These are phyloP conservation scores for Aspergillus uvarum DNA, from an alignment of 2,329 filamentous ascomycete species.

Conservation along the genomic window DNA sequence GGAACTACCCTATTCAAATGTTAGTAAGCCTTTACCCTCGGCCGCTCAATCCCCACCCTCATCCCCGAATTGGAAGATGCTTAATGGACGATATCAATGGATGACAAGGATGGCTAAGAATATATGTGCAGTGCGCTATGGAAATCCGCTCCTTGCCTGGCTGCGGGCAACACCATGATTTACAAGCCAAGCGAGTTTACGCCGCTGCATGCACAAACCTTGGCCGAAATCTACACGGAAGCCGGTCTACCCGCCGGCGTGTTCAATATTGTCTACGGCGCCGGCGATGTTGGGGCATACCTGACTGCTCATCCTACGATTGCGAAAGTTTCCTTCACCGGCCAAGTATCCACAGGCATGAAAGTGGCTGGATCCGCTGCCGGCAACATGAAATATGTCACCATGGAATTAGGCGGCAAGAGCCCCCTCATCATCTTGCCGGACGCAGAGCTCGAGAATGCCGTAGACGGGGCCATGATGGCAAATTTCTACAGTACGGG, in stretches of 20 bases:
- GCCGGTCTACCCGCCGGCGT: conserved; percentile 78
- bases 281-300: conserved; percentile 72
- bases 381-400: conserved; percentile 82
- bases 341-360: conserved; percentile 77
- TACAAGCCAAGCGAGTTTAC: conserved; percentile 90
- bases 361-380: conserved; percentile 77
- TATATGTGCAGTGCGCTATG: conserved; percentile 61
- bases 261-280: conserved; percentile 84
- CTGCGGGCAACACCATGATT: conserved; percentile 85
- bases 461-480: conserved; percentile 89
- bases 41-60: background rate
- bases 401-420: conserved; percentile 90
- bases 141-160: conserved; percentile 83
- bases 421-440: conserved; percentile 77
- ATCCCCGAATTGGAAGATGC: no score
- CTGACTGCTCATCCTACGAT: conserved; percentile 70
- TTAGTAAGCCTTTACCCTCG: conserved; percentile 22
- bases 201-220: conserved; percentile 72
- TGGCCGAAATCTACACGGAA: conserved; percentile 74
- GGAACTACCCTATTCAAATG: conserved; percentile 92
- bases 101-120: background rate
- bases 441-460: conserved; percentile 73
- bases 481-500: conserved; percentile 91
- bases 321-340: conserved; percentile 86
- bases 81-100: no score